Conservation (phyloP, 345 rosid species). For the Citrus sinensis region DNA sequence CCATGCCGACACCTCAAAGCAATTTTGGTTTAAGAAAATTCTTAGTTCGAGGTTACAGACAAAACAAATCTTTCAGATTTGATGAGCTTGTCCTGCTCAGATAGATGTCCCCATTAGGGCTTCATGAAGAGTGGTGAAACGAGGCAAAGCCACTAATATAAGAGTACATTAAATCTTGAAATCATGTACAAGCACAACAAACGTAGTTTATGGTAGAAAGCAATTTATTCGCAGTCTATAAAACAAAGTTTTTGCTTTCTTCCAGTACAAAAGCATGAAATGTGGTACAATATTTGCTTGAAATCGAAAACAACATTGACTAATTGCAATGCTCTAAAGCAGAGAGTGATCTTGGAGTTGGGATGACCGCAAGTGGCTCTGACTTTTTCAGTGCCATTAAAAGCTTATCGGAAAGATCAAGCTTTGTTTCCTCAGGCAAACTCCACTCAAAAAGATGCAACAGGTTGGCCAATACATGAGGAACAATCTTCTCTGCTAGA, state of each 20-base stretch:
- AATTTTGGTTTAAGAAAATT: background rate
- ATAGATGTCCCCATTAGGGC: background rate
- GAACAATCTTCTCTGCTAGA: slow-evolving; percentile 4
- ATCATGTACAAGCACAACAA: background rate
- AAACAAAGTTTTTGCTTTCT: background rate
- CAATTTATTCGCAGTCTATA: background rate
- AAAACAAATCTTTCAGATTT: background rate
- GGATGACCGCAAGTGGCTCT: slow-evolving; percentile 1
- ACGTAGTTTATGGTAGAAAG: background rate
- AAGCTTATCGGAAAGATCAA: slow-evolving; percentile 11
- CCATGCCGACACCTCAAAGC: no score
- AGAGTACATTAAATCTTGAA: background rate
- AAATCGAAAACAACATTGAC: background rate
- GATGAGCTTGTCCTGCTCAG: background rate
- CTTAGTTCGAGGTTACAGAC: background rate
- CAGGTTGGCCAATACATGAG: background rate
- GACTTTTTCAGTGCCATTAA: background rate
- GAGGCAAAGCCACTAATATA: background rate
- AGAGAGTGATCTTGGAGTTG: background rate
- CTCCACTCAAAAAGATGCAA: slow-evolving; percentile 19
- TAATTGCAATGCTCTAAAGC: background rate
- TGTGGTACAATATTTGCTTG: background rate
- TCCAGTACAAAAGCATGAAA: background rate
- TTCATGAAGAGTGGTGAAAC: no score
- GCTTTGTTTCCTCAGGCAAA: background rate